Evolutionary conservation across 148 eudicot genomes (phyloP).

Genomic region (Vaccinium vitisidaea): DNA sequence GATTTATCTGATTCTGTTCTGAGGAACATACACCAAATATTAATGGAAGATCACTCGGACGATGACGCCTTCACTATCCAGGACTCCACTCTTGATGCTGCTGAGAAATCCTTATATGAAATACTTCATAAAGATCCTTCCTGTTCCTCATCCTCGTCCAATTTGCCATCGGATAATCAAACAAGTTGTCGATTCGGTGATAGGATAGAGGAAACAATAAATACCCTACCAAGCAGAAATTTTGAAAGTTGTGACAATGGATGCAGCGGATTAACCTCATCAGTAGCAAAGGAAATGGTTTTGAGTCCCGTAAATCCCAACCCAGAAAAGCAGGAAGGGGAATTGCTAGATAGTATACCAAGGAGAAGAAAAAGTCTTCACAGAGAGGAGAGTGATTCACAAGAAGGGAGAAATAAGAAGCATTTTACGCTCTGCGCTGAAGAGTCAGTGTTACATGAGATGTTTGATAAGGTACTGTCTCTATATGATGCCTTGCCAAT

Average conservation of each 20-base stretch:
- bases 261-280: slow-evolving; percentile 21
- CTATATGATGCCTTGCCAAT: slow-evolving; percentile 23
- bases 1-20: slow-evolving; percentile 5
- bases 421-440: slow-evolving; percentile 28
- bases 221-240: slow-evolving; percentile 30
- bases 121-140: slow-evolving; percentile 10
- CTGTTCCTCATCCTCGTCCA: not conserved
- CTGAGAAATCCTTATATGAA: slow-evolving; percentile 24
- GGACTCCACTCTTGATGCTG: slow-evolving; percentile 21
- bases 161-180: no score
- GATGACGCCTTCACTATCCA: slow-evolving; percentile 2
- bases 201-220: slow-evolving; percentile 35
- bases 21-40: slow-evolving; percentile 12
- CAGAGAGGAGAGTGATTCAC: slow-evolving; percentile 21
- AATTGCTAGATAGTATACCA: not conserved
- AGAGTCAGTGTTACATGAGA: slow-evolving; percentile 35
- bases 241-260: slow-evolving; percentile 30
- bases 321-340: not conserved
- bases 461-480: slow-evolving; percentile 44
- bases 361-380: slow-evolving; percentile 30
- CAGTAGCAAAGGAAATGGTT: slow-evolving; percentile 15
- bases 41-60: slow-evolving; percentile 16
- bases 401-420: slow-evolving; percentile 31
- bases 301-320: not conserved
- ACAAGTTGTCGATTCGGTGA: no score